These are phyloP conservation scores for Petunia secreta DNA, from an alignment of 257 asterid species.

Conservation along the genomic window DNA sequence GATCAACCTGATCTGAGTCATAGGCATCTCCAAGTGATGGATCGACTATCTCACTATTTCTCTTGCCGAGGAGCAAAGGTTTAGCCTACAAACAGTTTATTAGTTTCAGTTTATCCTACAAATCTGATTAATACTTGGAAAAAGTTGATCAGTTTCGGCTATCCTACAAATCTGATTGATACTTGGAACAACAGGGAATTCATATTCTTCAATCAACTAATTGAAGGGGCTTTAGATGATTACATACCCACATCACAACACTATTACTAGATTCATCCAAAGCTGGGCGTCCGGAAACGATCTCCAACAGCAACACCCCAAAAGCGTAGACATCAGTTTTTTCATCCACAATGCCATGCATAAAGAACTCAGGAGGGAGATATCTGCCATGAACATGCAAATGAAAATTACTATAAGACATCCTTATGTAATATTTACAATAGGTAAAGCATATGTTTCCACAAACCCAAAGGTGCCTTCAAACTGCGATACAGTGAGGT, in stretches of 20 bases:
- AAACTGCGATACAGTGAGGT: conserved; percentile 75
- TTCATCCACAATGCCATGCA: conserved; percentile 93
- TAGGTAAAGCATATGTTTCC: conserved; percentile 22
- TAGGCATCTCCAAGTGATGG: conserved; percentile 61
- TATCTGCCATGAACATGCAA: conserved; percentile 54
- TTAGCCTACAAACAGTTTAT: conserved; percentile 65
- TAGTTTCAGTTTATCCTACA: conserved; percentile 2
- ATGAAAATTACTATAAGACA: conserved; percentile 9
- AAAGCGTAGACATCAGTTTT: conserved; percentile 94
- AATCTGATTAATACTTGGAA: background rate
- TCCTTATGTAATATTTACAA: background rate
- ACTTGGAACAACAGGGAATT: background rate
- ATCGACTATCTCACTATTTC: conserved; percentile 62
- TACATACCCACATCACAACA: conserved; percentile 95
- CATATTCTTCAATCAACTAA: background rate
- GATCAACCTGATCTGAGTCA: conserved; percentile 67
- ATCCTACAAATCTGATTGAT: background rate
- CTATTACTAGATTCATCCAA: conserved; percentile 74
- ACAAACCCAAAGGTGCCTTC: conserved; percentile 96
- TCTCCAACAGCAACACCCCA: conserved; percentile 83
- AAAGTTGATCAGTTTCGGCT: no score
- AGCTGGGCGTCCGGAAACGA: conserved; percentile 90
- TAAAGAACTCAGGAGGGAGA: conserved; percentile 95
- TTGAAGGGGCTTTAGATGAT: conserved; percentile 2
- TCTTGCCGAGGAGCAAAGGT: conserved; percentile 60